Base-by-base conservation (phyloP, 1,284 basidiomycete species). In the Cutaneotrichosporon curvatum region DNA sequence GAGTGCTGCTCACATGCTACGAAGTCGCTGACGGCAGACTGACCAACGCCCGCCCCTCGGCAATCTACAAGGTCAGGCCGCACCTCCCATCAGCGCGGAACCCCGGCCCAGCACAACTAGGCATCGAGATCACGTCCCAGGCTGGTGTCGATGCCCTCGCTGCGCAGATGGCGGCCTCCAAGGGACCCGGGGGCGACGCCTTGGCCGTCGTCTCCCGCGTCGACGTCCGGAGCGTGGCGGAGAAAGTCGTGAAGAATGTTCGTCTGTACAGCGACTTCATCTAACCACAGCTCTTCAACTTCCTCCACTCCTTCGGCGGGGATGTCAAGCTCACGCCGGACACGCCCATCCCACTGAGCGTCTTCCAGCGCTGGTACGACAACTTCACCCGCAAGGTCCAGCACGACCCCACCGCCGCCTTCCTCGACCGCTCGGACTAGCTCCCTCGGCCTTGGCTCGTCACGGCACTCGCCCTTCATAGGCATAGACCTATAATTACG, bases 1-100 rank as follows among this genome's bases (percentile, higher is more conserved):
- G 63, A 64, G 85, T 76, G 11, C 22, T 30, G 11, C 8, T 35
- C 35, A 39, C 47, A 37, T 34, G 32, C 15, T 7, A 10, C 7
- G 14, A 34, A 7, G 9, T 14, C 32, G n/a, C 43, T 37, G 9
- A 25, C 46, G 4, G 6, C 56, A 91, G 88, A 76, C 76, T 95
- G 31, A 89, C 88, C 2, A 91, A 91, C 65, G 82, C 85, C 18
- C 92, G 92, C 63, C 89, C 89, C 0, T 91, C 87, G 2, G 84
- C 88, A 1, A 90, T 95, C 60, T 94, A 91, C 74, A 84, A 87
- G 15, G 77, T 94, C 15, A 80, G 84, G 9, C 82, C 64, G 78
- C 41, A 81, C 77, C 38, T 67, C 21, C 63, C 67, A 2, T n/a
- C 65, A 5, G 48, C 53, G 15, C 41, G 49, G 2, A 40, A 50